Evolutionary conservation across 805 yeast species (phyloP).

Genomic region (Schwanniomyces polymorphus): DNA sequence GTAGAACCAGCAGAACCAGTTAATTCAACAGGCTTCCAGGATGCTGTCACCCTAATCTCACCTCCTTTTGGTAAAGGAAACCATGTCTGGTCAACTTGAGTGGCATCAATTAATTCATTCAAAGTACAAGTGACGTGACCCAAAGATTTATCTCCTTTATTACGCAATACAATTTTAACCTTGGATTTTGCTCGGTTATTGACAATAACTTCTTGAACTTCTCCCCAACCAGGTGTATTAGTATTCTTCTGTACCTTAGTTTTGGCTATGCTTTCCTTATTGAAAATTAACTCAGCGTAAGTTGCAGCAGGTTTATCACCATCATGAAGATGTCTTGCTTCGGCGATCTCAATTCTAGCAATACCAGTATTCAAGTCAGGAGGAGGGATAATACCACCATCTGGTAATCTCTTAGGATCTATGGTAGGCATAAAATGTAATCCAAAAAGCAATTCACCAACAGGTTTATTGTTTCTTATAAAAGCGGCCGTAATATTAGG

Average conservation of each 20-base stretch:
- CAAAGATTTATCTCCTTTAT: constrained; percentile 55
- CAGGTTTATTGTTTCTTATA: constrained; percentile 77
- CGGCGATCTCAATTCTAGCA: constrained; percentile 62
- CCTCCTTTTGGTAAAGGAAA: constrained; percentile 74
- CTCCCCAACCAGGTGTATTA: constrained; percentile 67
- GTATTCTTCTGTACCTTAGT: constrained; percentile 61
- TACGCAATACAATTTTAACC: constrained; percentile 65
- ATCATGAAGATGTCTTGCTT: constrained; percentile 54
- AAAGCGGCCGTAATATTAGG: constrained; percentile 54
- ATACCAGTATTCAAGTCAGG: constrained; percentile 96
- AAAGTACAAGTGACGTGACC: constrained; percentile 60
- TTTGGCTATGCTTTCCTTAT: constrained; percentile 57
- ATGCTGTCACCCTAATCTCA: constrained; percentile 64
- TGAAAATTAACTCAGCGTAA: constrained; percentile 69
- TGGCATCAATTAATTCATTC: constrained; percentile 70
- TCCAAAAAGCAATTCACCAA: constrained; percentile 73
- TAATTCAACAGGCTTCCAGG: constrained; percentile 86
- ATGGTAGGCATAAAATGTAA: constrained; percentile 77
- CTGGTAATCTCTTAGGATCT: constrained; percentile 59
- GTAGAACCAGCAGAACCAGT: constrained; percentile 65
- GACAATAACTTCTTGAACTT: constrained; percentile 64
- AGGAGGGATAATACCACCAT: constrained; percentile 81
- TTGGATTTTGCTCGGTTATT: constrained; percentile 71
- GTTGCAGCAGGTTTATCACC: constrained; percentile 52
- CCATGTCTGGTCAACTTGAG: constrained; percentile 78